Evolutionary conservation across 495 filamentous ascomycete genomes (phyloP), one percentile per base, ranked within the genome.

Genomic region (Friedmanniomyces simplex): DNA sequence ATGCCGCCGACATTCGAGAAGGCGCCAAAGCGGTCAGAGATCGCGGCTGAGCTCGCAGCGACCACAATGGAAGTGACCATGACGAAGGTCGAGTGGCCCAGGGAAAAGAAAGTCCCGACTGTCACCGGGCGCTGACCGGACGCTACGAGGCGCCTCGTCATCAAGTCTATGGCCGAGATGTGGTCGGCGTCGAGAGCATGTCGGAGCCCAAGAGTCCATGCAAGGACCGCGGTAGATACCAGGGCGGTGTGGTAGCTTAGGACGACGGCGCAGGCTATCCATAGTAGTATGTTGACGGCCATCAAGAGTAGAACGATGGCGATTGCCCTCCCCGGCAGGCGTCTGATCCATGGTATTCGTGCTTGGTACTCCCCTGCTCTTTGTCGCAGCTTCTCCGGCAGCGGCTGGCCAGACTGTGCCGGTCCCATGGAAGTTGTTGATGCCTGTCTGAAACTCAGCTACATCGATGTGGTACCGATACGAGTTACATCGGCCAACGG

Each of bases 131-230:
- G 80, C 67, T 90, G 87, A 16, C 89, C 89, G 0, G 86, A 79
- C 21, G 91, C 91, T 45, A 96, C 79, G n/a, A 97, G 78, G 12
- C 91, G 80, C 25, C 93, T 79, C 5, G 91, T 97, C 86, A 93
- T 95, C 14, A 97, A 77, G 73, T 97, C 93, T 62, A 97, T 97
- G 51, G 90, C 91, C 50, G 86, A 84, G 71, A 98, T 96, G 72
- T 98, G 93, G 70, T 98, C 91, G 16, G 93, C 93, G 67, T 96
- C 93, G 49, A 96, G 82, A 2, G 93, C 93, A 77, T 98, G 91
- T 52, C 93, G 82, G 21, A 98, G 78, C 7, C 93, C 91, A 6
- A 98, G 77, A 0, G 90, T 91, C 69, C 94, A 96, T 14, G 91
- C 81, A 0, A 95, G 78, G 16, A 91, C 81, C 4, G 91, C 86